phyloP scores from a whole-genome alignment of 2,329 filamentous ascomycete species.

The Nothopassalora personata region DNA sequence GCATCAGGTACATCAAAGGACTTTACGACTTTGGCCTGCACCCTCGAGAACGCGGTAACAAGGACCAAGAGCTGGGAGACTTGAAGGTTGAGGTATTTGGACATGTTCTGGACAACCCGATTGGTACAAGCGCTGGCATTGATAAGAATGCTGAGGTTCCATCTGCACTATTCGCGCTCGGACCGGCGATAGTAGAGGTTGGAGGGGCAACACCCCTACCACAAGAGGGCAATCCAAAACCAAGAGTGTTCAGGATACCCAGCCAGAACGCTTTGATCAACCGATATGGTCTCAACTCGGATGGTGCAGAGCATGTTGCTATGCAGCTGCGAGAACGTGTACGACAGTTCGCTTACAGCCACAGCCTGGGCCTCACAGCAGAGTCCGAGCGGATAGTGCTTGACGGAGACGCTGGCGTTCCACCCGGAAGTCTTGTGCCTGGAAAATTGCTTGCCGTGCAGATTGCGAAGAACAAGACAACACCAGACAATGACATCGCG shows the following conservation, averaged over 20 bases:
- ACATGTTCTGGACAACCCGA: constrained; percentile 70
- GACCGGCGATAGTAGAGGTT: constrained; percentile 83
- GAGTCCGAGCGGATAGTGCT: constrained; percentile 66
- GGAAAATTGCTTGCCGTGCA: constrained; percentile 84
- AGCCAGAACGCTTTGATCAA: constrained; percentile 86
- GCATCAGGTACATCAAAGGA: constrained; percentile 64
- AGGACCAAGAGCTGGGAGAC: constrained; percentile 47
- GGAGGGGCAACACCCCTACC: constrained; percentile 84
- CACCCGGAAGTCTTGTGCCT: constrained; percentile 70
- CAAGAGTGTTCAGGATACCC: constrained; percentile 81
- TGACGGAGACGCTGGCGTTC: constrained; percentile 69
- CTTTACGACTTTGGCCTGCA: constrained; percentile 72
- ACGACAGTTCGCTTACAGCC: constrained; percentile 65
- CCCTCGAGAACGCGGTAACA: constrained; percentile 70
- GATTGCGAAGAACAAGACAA: constrained; percentile 94
- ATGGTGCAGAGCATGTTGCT: constrained; percentile 82
- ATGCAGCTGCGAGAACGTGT: constrained; percentile 71
- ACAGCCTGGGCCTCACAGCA: constrained; percentile 60
- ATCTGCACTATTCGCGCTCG: constrained; percentile 75
- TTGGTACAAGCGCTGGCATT: constrained; percentile 90
- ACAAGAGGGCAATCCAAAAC: constrained; percentile 80
- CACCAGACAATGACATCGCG: constrained; percentile 75
- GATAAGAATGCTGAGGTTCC: constrained; percentile 93
- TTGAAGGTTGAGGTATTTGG: constrained; percentile 67
- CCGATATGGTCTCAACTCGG: constrained; percentile 89